phyloP scores from a whole-genome alignment of 768 basidiomycete genomes.

The Stropharia rugosoannulata region DNA sequence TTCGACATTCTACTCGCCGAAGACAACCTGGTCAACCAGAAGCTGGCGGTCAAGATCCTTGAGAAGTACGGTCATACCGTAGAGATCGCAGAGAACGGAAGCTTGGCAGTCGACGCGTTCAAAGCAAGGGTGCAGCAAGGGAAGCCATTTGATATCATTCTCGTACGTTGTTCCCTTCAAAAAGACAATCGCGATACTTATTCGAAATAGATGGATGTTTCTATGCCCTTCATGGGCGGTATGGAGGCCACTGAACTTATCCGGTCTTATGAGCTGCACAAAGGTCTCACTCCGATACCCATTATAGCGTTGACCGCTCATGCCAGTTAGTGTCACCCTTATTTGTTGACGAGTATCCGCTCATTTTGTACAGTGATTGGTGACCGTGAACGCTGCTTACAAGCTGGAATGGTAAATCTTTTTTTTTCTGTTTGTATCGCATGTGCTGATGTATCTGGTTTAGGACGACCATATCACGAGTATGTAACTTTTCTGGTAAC shows the following conservation, averaged over 20 bases:
- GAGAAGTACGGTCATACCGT: conserved; percentile 96
- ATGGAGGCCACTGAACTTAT: conserved; percentile 97
- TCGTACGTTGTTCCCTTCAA: conserved; percentile 52
- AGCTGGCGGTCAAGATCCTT: conserved; percentile 92
- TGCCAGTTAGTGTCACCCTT: conserved; percentile 70
- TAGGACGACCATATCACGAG: conserved; percentile 80
- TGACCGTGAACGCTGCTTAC: conserved; percentile 47
- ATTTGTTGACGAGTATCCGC: not conserved
- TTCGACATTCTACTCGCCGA: conserved; percentile 96
- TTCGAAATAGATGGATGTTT: conserved; percentile 84
- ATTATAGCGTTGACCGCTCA: conserved; percentile 98
- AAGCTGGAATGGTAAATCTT: conserved; percentile 43
- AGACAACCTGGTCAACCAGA: conserved; percentile 95
- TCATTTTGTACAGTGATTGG: conserved; percentile 70
- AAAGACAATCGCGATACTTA: not conserved
- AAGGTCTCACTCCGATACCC: conserved; percentile 70
- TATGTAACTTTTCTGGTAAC: conserved; percentile 30
- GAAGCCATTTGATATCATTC: conserved; percentile 87
- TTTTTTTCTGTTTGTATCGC: not conserved
- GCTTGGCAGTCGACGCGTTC: conserved; percentile 89
- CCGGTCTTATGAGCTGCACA: conserved; percentile 77
- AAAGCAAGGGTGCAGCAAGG: conserved; percentile 69
- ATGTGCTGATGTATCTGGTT: not conserved
- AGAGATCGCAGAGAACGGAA: conserved; percentile 97
- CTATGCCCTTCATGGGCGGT: conserved; percentile 98